Evolutionary conservation across 108 stramenopile species (phyloP).

Genomic region (Bacterosira constricta): DNA sequence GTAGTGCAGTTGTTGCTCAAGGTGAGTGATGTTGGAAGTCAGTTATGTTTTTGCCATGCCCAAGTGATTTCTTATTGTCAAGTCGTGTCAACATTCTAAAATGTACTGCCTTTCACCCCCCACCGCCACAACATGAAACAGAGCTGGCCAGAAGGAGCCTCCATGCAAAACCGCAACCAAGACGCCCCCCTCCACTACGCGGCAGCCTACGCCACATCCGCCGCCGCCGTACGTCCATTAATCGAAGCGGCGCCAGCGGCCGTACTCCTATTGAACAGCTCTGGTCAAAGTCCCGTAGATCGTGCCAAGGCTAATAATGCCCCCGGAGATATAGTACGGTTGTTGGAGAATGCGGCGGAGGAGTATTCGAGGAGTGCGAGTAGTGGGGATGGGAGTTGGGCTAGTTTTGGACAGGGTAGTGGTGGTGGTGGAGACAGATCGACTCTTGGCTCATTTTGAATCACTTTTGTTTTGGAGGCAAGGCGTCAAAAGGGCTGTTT

Average conservation of each 20-base stretch:
- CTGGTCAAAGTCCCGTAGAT: conserved; percentile 59
- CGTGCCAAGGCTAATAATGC: conserved; percentile 53
- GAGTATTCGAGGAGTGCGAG: conserved; percentile 37
- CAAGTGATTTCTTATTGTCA: neutral
- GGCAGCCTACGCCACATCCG: conserved; percentile 45
- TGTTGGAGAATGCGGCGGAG: conserved; percentile 44
- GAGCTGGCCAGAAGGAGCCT: conserved; percentile 49
- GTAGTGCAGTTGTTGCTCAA: conserved; percentile 41
- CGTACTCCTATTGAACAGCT: conserved; percentile 47
- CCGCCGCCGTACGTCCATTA: conserved; percentile 30
- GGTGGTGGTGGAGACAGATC: neutral
- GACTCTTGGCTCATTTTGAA: too few species aligned
- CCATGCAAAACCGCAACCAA: conserved; percentile 51
- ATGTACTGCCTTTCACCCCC: neutral
- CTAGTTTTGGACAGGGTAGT: conserved; percentile 19
- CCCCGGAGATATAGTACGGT: conserved; percentile 30
- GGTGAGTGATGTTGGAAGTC: neutral
- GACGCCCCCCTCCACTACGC: conserved; percentile 53
- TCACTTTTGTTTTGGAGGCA: too few species aligned
- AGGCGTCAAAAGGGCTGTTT: too few species aligned
- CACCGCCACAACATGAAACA: neutral
- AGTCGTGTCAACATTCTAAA: too few species aligned
- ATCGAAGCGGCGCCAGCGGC: conserved; percentile 53
- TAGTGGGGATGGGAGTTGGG: conserved; percentile 30
- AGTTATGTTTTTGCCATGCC: neutral